Evolutionary conservation across 257 asterid species (phyloP).

Genomic region (Echites panduratus): DNA sequence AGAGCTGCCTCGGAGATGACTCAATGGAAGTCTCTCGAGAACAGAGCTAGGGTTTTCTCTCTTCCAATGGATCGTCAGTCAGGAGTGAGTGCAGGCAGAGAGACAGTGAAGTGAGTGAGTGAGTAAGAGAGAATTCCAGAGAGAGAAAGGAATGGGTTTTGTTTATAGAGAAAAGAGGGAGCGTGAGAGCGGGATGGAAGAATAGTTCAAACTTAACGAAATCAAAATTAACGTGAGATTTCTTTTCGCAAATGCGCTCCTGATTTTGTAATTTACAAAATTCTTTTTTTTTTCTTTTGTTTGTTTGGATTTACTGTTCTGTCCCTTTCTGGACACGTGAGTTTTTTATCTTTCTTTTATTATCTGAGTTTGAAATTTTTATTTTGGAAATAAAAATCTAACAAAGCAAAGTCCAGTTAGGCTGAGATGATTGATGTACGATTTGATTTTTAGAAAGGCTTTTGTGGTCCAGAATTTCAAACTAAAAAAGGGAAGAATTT

Average conservation of each 20-base stretch:
- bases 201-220: constrained; percentile 44
- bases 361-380: background rate
- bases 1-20: background rate
- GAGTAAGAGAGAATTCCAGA: constrained; percentile 23
- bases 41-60: constrained; percentile 31
- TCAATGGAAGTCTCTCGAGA: constrained; percentile 12
- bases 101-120: constrained; percentile 5
- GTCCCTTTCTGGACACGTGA: constrained; percentile 3
- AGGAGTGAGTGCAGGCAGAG: background rate
- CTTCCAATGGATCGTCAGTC: constrained; percentile 34
- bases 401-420: background rate
- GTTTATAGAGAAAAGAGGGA: background rate
- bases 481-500: background rate
- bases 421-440: background rate
- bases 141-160: constrained; percentile 8
- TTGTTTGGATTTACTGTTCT: background rate
- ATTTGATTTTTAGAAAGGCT: background rate
- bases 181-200: constrained; percentile 62
- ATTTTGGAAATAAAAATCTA: background rate
- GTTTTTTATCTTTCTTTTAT: no score
- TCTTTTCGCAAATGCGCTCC: background rate
- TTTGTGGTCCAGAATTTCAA: background rate
- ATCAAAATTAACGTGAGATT: background rate
- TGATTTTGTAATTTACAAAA: constrained; percentile 23
- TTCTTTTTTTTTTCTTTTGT: no score